Evolutionary conservation across 192 early-diverging fungal genomes (phyloP).

Genomic region (Umbelopsis sp.): DNA sequence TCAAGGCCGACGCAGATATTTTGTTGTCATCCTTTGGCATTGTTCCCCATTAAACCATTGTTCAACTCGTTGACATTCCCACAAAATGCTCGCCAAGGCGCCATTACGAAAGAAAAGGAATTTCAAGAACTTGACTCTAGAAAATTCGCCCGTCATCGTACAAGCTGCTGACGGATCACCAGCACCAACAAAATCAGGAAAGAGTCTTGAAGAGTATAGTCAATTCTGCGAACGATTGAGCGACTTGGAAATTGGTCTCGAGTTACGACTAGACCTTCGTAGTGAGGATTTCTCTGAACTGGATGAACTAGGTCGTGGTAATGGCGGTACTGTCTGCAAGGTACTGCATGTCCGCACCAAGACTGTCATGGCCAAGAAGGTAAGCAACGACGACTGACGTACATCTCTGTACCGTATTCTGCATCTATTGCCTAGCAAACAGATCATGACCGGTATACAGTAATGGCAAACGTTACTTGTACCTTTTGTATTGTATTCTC

Average conservation of each 20-base stretch:
- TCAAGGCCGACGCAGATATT: not conserved
- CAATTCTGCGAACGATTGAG: conserved; percentile 45
- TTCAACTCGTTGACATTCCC: not conserved
- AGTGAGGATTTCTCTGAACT: conserved; percentile 80
- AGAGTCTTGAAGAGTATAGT: conserved; percentile 28
- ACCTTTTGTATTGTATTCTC: not conserved
- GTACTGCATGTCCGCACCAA: conserved; percentile 85
- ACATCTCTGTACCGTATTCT: not conserved
- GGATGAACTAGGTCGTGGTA: conserved; percentile 86
- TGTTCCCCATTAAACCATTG: not conserved
- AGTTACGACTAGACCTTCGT: conserved; percentile 75
- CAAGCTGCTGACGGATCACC: conserved; percentile 29
- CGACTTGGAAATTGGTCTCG: conserved; percentile 70
- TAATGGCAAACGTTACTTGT: not conserved
- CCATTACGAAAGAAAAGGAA: conserved; percentile 52
- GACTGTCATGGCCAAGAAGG: conserved; percentile 94
- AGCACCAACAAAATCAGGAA: conserved; percentile 28
- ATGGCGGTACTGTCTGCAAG: conserved; percentile 88
- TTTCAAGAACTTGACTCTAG: conserved; percentile 50
- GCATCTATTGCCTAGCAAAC: not conserved
- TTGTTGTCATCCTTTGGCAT: conserved; percentile 15
- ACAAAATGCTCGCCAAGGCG: conserved; percentile 16
- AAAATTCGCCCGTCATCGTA: conserved; percentile 39
- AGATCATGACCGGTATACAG: not conserved
- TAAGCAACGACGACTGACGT: conserved; percentile 35